These are phyloP conservation scores for Trichoderma cornu-damae DNA, from an alignment of 2,329 filamentous ascomycete genomes.

Conservation along the genomic window DNA sequence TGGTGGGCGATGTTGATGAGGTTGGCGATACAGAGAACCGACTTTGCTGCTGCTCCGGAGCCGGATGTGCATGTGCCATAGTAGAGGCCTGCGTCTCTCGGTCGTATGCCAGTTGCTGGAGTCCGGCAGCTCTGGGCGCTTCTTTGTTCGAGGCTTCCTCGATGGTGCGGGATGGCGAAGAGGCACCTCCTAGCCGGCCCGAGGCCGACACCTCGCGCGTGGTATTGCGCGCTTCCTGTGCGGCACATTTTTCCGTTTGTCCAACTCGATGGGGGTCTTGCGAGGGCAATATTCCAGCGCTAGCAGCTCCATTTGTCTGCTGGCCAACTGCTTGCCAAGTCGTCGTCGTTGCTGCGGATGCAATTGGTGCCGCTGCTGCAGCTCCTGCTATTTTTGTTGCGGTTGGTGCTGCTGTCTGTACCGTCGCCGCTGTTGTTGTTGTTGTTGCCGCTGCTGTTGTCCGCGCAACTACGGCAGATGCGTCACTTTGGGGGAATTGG, in stretches of 20 bases:
- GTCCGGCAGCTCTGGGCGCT: slow-evolving; percentile 14
- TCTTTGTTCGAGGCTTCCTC: neutral
- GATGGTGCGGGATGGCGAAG: neutral
- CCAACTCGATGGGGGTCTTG: neutral
- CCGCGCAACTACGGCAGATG: neutral
- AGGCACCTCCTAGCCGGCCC: neutral
- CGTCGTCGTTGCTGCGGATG: slow-evolving; percentile 45
- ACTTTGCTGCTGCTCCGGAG: slow-evolving; percentile 13
- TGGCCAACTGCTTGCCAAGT: slow-evolving; percentile 43
- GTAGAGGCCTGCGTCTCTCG: neutral
- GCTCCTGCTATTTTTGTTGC: too few relatives aligned
- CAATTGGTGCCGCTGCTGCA: neutral
- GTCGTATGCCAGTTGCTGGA: slow-evolving; percentile 18
- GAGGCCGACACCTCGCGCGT: neutral
- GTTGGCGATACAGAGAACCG: slow-evolving; percentile 17
- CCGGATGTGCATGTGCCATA: neutral
- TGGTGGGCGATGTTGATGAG: neutral
- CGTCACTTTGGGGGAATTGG: slow-evolving; percentile 33
- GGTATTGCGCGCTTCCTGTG: neutral
- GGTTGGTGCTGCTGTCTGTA: neutral
- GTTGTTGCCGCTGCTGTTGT: neutral
- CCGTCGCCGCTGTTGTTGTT: too few relatives aligned
- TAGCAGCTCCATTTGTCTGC: neutral
- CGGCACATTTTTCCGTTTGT: neutral
- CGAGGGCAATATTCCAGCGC: neutral